Conservation (phyloP, 257 asterid species). For the Petunia secreta region DNA sequence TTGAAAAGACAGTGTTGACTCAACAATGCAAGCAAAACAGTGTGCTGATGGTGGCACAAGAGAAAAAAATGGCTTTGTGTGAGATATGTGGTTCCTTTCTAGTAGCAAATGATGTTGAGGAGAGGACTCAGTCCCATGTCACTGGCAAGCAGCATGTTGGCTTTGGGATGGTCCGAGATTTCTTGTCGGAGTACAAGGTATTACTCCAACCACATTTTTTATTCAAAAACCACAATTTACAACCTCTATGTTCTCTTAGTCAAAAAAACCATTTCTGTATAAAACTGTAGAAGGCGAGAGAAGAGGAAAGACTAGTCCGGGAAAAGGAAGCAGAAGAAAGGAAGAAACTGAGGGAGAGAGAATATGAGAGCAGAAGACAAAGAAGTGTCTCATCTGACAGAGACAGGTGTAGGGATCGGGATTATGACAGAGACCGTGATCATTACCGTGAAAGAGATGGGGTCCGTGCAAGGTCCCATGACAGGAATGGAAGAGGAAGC, state of each 20-base stretch:
- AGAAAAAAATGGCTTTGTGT: conserved; percentile 97
- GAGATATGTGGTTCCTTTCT: conserved; percentile 97
- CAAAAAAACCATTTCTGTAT: conserved; percentile 14
- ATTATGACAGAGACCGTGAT: conserved; percentile 58
- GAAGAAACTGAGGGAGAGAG: conserved; percentile 78
- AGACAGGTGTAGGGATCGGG: conserved; percentile 70
- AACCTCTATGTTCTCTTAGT: not conserved
- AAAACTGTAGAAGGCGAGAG: conserved; percentile 58
- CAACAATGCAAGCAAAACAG: conserved; percentile 80
- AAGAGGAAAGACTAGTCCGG: conserved; percentile 77
- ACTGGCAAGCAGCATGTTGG: conserved; percentile 97
- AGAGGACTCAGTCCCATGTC: conserved; percentile 97
- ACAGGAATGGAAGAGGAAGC: conserved; percentile 66
- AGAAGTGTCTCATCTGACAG: conserved; percentile 78
- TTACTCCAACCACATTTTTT: conserved; percentile 19
- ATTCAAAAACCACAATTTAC: not conserved
- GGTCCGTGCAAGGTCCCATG: conserved; percentile 56
- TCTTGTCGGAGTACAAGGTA: conserved; percentile 60
- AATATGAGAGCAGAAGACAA: conserved; percentile 52
- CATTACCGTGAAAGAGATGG: conserved; percentile 58
- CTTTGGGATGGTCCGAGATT: conserved; percentile 92
- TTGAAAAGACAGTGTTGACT: conserved; percentile 75
- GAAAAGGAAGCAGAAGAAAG: conserved; percentile 90
- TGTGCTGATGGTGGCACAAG: conserved; percentile 80
- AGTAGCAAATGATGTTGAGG: conserved; percentile 95